These are phyloP conservation scores for Leishmania braziliensis DNA, from an alignment of 208 protist species.

Conservation along the genomic window DNA sequence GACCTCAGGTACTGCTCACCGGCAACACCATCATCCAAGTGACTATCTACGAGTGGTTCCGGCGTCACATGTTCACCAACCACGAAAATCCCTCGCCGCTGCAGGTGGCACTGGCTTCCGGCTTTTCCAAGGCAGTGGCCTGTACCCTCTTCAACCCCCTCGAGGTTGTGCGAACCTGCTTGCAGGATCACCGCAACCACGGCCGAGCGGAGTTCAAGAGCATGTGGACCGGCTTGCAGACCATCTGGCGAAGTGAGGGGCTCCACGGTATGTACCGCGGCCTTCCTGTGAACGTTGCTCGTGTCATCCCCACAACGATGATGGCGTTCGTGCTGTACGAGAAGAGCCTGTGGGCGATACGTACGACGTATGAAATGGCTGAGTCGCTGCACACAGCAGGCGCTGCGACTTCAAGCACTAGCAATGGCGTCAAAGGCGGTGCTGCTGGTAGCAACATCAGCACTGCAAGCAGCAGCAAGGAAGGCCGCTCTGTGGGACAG, in stretches of 20 bases:
- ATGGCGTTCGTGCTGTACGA: conserved; percentile 84
- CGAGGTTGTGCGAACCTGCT: conserved; percentile 80
- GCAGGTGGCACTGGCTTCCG: conserved; percentile 69
- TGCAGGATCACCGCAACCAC: conserved; percentile 74
- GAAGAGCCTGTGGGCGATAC: conserved; percentile 61
- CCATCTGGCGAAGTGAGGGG: conserved; percentile 79
- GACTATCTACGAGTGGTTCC: conserved; percentile 82
- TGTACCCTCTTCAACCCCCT: conserved; percentile 79
- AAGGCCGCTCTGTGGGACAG: background rate
- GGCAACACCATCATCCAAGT: conserved; percentile 84
- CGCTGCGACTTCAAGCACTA: conserved; percentile 1
- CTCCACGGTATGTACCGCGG: conserved; percentile 77
- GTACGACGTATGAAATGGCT: conserved; percentile 31
- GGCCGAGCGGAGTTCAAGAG: conserved; percentile 45
- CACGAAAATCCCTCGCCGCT: conserved; percentile 58
- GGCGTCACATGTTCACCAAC: conserved; percentile 61
- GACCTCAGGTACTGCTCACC: conserved; percentile 77
- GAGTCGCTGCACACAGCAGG: conserved; percentile 11
- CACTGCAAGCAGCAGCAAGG: background rate
- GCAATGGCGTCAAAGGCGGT: background rate
- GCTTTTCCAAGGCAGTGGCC: conserved; percentile 70
- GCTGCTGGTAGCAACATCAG: background rate
- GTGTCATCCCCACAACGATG: conserved; percentile 82
- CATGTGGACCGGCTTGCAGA: conserved; percentile 62
- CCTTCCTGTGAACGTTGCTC: conserved; percentile 74